Conservation (phyloP, 2,329 filamentous ascomycete genomes). For the Colletotrichum liriopes region DNA sequence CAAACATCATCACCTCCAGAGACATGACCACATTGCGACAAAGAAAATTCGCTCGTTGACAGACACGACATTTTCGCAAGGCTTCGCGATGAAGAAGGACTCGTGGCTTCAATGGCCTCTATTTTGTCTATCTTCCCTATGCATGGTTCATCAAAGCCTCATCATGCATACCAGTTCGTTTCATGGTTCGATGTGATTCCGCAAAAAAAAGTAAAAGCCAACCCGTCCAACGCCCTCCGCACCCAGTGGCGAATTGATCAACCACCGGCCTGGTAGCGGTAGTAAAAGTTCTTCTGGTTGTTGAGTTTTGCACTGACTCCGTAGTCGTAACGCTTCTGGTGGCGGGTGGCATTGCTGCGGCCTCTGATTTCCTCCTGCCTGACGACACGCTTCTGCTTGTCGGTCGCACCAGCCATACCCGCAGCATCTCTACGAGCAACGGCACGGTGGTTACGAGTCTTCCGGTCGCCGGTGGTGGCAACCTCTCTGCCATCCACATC, state of each 20-base stretch:
- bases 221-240: conserved; percentile 18
- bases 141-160: conserved; percentile 31
- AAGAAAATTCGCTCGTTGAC: neutral
- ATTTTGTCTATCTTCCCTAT: conserved; percentile 36
- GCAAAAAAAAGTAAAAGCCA: conserved; percentile 27
- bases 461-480: conserved; percentile 49
- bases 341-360: conserved; percentile 74
- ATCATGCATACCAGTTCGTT: conserved; percentile 35
- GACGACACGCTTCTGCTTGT: conserved; percentile 81
- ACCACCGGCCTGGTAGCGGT: conserved; percentile 63
- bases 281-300: conserved; percentile 77
- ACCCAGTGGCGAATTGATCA: conserved; percentile 47
- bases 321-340: conserved; percentile 76
- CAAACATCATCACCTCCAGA: neutral
- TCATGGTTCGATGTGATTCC: conserved; percentile 10
- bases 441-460: conserved; percentile 62
- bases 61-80: neutral
- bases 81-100: neutral
- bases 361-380: conserved; percentile 78
- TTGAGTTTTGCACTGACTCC: conserved; percentile 85
- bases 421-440: conserved; percentile 79
- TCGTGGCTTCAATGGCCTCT: conserved; percentile 27
- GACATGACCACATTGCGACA: neutral
- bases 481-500: conserved; percentile 57
- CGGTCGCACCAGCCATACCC: conserved; percentile 84